Conservation (phyloP, 768 basidiomycete species). For the Auricularia sp. region DNA sequence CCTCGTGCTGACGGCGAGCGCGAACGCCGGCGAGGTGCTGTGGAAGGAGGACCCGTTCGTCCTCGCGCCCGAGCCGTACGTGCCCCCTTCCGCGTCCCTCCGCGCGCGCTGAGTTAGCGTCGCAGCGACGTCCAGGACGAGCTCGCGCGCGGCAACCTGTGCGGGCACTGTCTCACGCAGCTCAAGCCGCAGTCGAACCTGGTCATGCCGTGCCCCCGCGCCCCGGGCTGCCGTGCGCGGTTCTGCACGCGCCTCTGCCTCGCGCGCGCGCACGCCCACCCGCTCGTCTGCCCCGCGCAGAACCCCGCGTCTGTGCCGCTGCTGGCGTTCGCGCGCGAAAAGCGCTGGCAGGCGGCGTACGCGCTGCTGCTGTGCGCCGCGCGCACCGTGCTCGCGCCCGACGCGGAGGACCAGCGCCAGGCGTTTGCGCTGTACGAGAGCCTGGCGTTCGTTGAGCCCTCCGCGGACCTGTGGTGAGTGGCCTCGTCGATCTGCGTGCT, state of each 20-base stretch:
- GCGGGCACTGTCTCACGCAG: constrained; percentile 65
- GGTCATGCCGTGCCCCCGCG: constrained; percentile 43
- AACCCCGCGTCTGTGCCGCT: constrained; percentile 62
- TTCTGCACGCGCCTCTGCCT: constrained; percentile 80
- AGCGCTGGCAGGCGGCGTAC: constrained; percentile 61
- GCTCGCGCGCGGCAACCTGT: constrained; percentile 30
- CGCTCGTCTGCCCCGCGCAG: constrained; percentile 62
- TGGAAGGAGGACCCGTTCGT: constrained; percentile 83
- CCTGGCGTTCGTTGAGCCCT: background rate
- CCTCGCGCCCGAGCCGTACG: constrained; percentile 72
- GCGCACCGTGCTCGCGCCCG: constrained; percentile 46
- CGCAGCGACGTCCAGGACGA: background rate
- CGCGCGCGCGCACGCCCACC: constrained; percentile 48
- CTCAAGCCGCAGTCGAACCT: constrained; percentile 22
- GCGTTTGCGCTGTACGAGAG: background rate
- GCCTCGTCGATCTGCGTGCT: background rate
- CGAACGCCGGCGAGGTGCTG: constrained; percentile 61
- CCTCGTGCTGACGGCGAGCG: constrained; percentile 57
- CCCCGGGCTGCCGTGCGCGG: constrained; percentile 46
- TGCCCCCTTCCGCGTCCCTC: constrained; percentile 2
- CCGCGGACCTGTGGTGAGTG: background rate
- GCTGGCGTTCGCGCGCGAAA: constrained; percentile 46
- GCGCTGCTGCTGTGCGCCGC: constrained; percentile 62
- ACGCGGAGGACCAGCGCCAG: constrained; percentile 10
- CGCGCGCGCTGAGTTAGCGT: background rate